Evolutionary conservation across 495 filamentous ascomycete species (phyloP).

Genomic region (Pyronema omphalodes): DNA sequence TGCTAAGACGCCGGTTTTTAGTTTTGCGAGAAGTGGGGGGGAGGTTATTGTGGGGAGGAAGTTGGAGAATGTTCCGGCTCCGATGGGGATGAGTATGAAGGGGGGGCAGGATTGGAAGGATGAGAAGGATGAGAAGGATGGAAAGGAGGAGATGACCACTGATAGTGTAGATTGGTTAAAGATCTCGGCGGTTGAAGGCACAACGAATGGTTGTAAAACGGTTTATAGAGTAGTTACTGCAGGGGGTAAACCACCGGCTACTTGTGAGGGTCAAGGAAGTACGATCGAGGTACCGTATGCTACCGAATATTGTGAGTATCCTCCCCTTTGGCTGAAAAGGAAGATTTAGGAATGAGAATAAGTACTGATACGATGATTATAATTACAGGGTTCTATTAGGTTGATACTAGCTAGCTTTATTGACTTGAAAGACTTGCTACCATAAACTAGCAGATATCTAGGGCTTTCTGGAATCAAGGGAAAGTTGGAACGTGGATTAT

Average conservation of each 20-base stretch:
- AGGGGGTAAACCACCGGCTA: constrained; percentile 59
- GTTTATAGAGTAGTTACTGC: constrained; percentile 66
- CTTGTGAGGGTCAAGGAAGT: constrained; percentile 44
- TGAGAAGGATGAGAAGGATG: too few relatives aligned
- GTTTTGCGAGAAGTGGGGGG: neutral
- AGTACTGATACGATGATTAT: too few relatives aligned
- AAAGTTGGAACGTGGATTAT: too few relatives aligned
- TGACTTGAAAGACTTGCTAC: too few relatives aligned
- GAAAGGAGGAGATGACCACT: neutral
- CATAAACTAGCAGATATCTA: too few relatives aligned
- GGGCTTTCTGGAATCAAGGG: too few relatives aligned
- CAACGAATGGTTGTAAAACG: constrained; percentile 34
- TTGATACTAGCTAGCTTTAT: too few relatives aligned
- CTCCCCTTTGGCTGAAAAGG: neutral
- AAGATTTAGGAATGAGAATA: too few relatives aligned
- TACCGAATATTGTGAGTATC: neutral
- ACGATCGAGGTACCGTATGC: constrained; percentile 30
- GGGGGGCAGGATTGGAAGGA: too few relatives aligned
- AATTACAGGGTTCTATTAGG: too few relatives aligned
- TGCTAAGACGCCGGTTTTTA: neutral
- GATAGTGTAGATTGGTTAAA: neutral
- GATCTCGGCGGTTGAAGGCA: constrained; percentile 13
- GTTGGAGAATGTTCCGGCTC: neutral
- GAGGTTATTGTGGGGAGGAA: neutral
- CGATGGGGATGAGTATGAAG: neutral